Evolutionary conservation across 2,329 filamentous ascomycete species (phyloP).

Genomic region (Xylaria sp.): DNA sequence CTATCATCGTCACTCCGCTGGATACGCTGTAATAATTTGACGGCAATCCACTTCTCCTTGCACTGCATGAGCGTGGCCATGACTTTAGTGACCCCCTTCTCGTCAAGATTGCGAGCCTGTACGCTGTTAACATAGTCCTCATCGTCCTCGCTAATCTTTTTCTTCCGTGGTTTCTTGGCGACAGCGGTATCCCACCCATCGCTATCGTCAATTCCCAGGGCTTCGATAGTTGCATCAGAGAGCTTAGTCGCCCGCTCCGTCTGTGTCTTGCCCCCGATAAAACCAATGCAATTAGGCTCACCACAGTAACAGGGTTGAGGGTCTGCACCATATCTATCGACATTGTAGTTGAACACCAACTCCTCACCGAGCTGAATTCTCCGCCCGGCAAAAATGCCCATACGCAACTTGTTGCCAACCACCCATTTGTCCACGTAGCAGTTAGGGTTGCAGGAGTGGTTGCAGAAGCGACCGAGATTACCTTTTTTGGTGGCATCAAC

Average conservation of each 20-base stretch:
- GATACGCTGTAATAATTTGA: conserved; percentile 91
- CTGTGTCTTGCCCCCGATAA: conserved; percentile 97
- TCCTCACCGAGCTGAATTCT: conserved; percentile 89
- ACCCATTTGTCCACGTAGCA: conserved; percentile 99
- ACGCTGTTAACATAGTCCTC: conserved; percentile 93
- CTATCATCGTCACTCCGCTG: conserved; percentile 87
- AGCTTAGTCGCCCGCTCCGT: conserved; percentile 95
- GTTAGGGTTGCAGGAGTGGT: conserved; percentile 98
- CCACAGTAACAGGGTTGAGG: conserved; percentile 97
- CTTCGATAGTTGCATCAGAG: conserved; percentile 88
- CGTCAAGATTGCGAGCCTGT: conserved; percentile 49
- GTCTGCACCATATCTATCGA: conserved; percentile 96
- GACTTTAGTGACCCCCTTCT: conserved; percentile 51
- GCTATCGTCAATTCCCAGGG: conserved; percentile 91
- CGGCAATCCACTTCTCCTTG: conserved; percentile 99
- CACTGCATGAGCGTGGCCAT: conserved; percentile 90
- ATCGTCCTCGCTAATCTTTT: conserved; percentile 90
- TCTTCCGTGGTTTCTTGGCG: conserved; percentile 90
- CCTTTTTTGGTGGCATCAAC: conserved; percentile 98
- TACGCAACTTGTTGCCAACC: conserved; percentile 94
- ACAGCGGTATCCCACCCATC: conserved; percentile 93
- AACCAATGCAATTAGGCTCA: conserved; percentile 93
- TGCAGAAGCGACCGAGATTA: conserved; percentile 96
- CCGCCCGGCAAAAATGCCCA: conserved; percentile 97
- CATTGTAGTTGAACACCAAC: conserved; percentile 99